Base-by-base conservation (phyloP, 2,329 filamentous ascomycete species). In the Penicillium sp. region DNA sequence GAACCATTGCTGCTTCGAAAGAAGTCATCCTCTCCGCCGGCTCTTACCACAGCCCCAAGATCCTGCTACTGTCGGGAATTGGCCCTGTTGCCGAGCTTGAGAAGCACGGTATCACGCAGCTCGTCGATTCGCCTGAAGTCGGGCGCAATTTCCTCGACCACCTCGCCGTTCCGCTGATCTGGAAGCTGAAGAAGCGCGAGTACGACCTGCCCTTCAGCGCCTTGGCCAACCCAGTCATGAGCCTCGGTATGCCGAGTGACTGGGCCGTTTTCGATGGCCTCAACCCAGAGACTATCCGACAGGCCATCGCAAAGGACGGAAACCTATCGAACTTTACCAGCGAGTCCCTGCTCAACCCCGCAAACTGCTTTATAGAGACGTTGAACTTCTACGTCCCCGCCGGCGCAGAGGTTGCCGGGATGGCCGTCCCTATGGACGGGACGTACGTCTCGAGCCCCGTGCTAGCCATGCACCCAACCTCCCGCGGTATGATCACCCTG, bases 11-110 rank as follows among this genome's bases (percentile, higher is more conserved):
- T 4, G 35, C 35, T 2, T 11, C 7, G 7, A 37, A 37, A 9
- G 35, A 37, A 19, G 18, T 37, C 7, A 21, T 37, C n/a, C 35
- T 37, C 16, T 20, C 35, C 7, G 25, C 26, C 10, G 35, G 35
- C n/a, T 11, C n/a, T 23, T 15, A 18, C 17, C 10, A 16, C 4
- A 37, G 14, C 2, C 35, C 35, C 2, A 15, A 37, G 19, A 29
- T 37, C 0, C 13, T 37, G 5, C 21, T 37, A 7, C 20, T 37
- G 15, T 37, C 35, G 7, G 35, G 35, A 9, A 23, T 37, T 16
- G 35, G 35, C 10, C 26, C 26, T 6, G 15, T 3, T 10, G 14
- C 10, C 3, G 3, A 31, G 2, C 28, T 37, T 15, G 15, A 4
- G n/a, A 13, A 17, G 5, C 10, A 14, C 9, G 27, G 13, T 3